A percentile compares a stretch with the other conserved stretches of the same genome.
Evolutionary conservation across 148 eudicot species (phyloP).

Genomic region (Cornus kousa): DNA sequence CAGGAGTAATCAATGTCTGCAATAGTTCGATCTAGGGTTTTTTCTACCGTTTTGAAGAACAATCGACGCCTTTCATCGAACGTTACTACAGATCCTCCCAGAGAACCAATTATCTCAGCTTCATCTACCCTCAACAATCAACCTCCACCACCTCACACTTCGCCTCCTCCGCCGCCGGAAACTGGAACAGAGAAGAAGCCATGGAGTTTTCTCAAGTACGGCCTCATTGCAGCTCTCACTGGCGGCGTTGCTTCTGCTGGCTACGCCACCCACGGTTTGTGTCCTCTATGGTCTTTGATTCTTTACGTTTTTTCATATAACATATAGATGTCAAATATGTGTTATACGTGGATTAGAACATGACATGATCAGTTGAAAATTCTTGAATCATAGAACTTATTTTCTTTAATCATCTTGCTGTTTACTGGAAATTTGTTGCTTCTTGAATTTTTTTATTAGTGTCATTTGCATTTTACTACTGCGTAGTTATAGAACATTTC

Average conservation of each 20-base stretch:
- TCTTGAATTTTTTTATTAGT: too few species aligned
- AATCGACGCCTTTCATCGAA: slow-evolving; percentile 22
- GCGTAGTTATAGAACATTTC: too few species aligned
- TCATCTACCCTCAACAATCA: slow-evolving; percentile 13
- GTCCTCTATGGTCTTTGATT: neutral
- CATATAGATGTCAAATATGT: too few species aligned
- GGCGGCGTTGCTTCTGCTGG: slow-evolving; percentile 44
- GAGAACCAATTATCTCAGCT: slow-evolving; percentile 22
- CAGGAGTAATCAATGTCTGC: slow-evolving; percentile 20
- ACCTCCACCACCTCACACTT: slow-evolving; percentile 13
- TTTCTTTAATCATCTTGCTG: too few species aligned
- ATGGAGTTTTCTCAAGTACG: slow-evolving; percentile 19
- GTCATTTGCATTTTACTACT: too few species aligned
- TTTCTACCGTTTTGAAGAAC: slow-evolving; percentile 9
- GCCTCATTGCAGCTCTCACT: slow-evolving; percentile 34
- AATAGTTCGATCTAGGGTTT: slow-evolving; percentile 19
- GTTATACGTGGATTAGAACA: too few species aligned
- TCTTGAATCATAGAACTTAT: too few species aligned
- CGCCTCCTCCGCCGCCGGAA: neutral
- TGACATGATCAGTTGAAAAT: too few species aligned
- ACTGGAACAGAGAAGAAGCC: neutral
- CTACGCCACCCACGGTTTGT: slow-evolving; percentile 46
- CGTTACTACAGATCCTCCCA: slow-evolving; percentile 13
- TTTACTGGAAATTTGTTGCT: too few species aligned
- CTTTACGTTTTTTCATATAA: neutral